A percentile compares a stretch with the other conserved stretches of the same genome.
These are phyloP conservation scores for Mycena amicta DNA, from an alignment of 768 basidiomycete genomes.

Conservation along the genomic window DNA sequence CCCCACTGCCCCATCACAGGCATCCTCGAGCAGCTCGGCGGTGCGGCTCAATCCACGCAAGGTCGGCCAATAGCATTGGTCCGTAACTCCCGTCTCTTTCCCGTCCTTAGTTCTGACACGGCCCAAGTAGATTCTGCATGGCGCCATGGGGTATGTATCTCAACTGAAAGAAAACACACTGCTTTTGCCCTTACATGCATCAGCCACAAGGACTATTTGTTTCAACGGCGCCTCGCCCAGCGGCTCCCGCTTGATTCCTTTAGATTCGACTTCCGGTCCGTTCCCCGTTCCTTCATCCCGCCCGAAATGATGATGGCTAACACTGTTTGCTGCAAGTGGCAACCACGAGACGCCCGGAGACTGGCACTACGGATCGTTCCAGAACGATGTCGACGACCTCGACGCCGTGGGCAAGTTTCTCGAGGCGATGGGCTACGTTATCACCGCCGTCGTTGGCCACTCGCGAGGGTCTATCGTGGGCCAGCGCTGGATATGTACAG, in stretches of 20 bases:
- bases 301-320: slow-evolving; percentile 1
- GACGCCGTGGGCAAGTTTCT: slow-evolving; percentile 66
- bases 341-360: slow-evolving; percentile 75
- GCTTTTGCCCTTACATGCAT: slow-evolving; percentile 21
- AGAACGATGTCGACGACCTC: slow-evolving; percentile 68
- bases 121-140: slow-evolving; percentile 68
- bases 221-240: slow-evolving; percentile 70
- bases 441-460: slow-evolving; percentile 76
- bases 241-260: slow-evolving; percentile 77
- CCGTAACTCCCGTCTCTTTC: slow-evolving; percentile 29
- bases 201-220: slow-evolving; percentile 87
- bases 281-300: slow-evolving; percentile 11
- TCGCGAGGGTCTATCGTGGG: slow-evolving; percentile 74
- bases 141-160: slow-evolving; percentile 73
- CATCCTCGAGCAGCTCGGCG: slow-evolving; percentile 61
- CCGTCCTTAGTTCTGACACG: slow-evolving; percentile 19
- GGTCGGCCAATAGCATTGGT: slow-evolving; percentile 71
- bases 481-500: slow-evolving; percentile 69
- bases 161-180: slow-evolving; percentile 14
- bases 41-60: slow-evolving; percentile 41
- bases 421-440: slow-evolving; percentile 58
- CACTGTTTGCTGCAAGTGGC: slow-evolving; percentile 57
- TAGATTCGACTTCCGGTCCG: slow-evolving; percentile 84
- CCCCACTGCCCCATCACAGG: slow-evolving; percentile 53
- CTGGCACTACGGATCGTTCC: slow-evolving; percentile 62